Base-by-base conservation (phyloP, 176 grass and related monocot genomes). In the Carex myosuroides region DNA sequence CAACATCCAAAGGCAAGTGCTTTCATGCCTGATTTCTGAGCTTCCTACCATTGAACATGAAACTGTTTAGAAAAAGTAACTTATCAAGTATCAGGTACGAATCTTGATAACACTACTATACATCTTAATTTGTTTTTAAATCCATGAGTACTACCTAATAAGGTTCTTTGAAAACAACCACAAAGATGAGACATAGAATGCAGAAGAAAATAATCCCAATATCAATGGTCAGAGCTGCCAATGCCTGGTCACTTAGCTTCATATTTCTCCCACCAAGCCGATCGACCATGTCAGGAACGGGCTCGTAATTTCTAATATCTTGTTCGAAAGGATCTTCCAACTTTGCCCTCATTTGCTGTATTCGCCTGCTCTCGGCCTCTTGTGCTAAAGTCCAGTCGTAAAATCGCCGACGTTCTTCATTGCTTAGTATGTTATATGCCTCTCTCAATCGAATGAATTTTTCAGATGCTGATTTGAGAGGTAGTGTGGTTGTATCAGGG, bases 381-480 rank as follows among this genome's bases (percentile, higher is more conserved):
- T 97, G 95, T 50, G 92, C 87, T 84, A 97, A 87, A 52, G 92
- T 97, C 95, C 95, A 94, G 87, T 97, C 95, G 26, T 97, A 97
- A 86, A 97, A 97, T 3, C 92, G 87, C 2, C 95, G 92, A 11
- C 67, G 90, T 64, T 92, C 87, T 64, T 87, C 90, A 53, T 91
- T 72, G 92, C 95, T 93, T 41, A 97, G 87, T 64, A 97, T 89
- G 65, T 90, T 87, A 89, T 97, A 97, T 70, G 80, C 92, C 92
- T 97, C 90, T 53, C 95, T 84, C 48, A 97, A 89, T 17, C 82
- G 81, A 84, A 97, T 94, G 87, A 97, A 97, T 88, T 90, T 94
- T 81, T 94, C 72, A 1, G 95, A 94, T 24, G 95, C 95, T 11
- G 67, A 8, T 66, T 93, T 94, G 0, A 97, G 89, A 42, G 95